Percentiles rank a stretch among this genome's conserved stretches.
These are phyloP conservation scores for Saccharomyces mikatae DNA, from an alignment of 805 yeast genomes.

Conservation along the genomic window DNA sequence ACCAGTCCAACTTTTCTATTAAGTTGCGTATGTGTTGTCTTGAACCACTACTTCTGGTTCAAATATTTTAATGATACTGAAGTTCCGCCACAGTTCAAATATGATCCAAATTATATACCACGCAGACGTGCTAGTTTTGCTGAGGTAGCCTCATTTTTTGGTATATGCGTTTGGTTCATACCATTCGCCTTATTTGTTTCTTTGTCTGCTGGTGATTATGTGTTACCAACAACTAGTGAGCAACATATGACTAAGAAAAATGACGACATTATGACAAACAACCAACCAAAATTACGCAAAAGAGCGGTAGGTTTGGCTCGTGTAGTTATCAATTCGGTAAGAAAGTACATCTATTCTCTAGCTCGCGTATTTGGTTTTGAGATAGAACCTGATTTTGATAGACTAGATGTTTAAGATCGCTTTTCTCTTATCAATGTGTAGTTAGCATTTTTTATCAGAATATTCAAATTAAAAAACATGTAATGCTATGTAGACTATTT, in stretches of 20 bases:
- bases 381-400: conserved; percentile 48
- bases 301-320: conserved; percentile 63
- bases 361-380: conserved; percentile 59
- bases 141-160: conserved; percentile 93
- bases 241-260: conserved; percentile 22
- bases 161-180: conserved; percentile 84
- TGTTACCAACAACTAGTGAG: conserved; percentile 50
- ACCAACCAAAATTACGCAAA: conserved; percentile 26
- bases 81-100: conserved; percentile 59
- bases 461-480: background rate
- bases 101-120: conserved; percentile 50
- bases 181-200: conserved; percentile 91
- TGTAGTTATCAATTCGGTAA: conserved; percentile 46
- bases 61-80: conserved; percentile 60
- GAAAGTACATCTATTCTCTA: conserved; percentile 37
- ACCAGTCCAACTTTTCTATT: conserved; percentile 61
- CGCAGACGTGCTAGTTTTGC: conserved; percentile 72
- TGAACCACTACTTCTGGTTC: conserved; percentile 88
- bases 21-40: conserved; percentile 63
- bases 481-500: background rate
- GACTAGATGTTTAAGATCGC: conserved; percentile 11
- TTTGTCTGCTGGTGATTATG: conserved; percentile 83
- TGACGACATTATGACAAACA: conserved; percentile 9
- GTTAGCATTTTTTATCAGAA: background rate
- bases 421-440: background rate